phyloP scores from a whole-genome alignment of 257 asterid genomes.

The Penstemon eatonii region DNA sequence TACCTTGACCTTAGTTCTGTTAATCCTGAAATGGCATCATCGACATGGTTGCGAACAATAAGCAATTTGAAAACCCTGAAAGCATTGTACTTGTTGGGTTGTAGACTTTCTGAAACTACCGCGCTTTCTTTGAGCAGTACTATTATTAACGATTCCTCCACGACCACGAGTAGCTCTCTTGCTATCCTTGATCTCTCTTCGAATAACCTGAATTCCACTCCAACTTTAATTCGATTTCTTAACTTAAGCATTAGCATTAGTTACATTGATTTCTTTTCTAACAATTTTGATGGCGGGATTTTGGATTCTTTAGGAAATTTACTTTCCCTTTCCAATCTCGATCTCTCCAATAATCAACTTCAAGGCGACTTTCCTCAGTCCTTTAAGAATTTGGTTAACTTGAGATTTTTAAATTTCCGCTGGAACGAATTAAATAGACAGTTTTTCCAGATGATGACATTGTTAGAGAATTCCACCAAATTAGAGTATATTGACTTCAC shows the following conservation, averaged over 20 bases:
- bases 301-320: slow-evolving; percentile 2
- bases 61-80: slow-evolving; percentile 2
- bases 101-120: slow-evolving; percentile 11
- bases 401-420: neutral
- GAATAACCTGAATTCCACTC: slow-evolving; percentile 5
- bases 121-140: neutral
- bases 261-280: slow-evolving; percentile 10
- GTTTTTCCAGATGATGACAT: neutral
- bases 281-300: slow-evolving; percentile 15
- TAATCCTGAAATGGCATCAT: neutral
- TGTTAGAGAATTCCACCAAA: slow-evolving; percentile 1
- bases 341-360: slow-evolving; percentile 2
- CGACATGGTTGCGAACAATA: slow-evolving; percentile 16
- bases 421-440: slow-evolving; percentile 18
- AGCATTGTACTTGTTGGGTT: neutral
- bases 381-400: slow-evolving; percentile 10
- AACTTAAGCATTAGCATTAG: slow-evolving; percentile 9
- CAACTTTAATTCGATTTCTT: slow-evolving; percentile 17
- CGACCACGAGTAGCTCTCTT: neutral
- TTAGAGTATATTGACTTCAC: slow-evolving; percentile 21
- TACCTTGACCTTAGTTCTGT: slow-evolving; percentile 23
- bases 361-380: slow-evolving; percentile 15
- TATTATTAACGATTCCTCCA: neutral
- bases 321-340: slow-evolving; percentile 17
- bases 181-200: slow-evolving; percentile 22